A percentile compares a stretch with the other conserved stretches of the same genome.
Conservation (phyloP, 2,329 filamentous ascomycete genomes). For the Cladosporium sp. region DNA sequence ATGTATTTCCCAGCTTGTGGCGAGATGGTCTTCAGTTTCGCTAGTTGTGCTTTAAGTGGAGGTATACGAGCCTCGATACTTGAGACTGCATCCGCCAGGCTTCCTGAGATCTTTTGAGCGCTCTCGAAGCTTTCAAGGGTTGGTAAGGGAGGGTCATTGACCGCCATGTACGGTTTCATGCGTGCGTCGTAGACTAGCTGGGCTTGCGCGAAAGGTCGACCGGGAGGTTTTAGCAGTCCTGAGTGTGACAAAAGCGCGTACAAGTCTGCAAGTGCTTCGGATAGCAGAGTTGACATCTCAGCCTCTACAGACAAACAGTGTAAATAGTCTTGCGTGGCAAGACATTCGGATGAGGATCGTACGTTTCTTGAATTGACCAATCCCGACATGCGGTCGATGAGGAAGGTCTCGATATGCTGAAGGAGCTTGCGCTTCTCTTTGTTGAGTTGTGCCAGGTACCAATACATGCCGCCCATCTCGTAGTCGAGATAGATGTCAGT, state of each 20-base stretch:
- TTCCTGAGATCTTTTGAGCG: slow-evolving; percentile 13
- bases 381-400: slow-evolving; percentile 34
- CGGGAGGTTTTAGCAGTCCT: slow-evolving; percentile 46
- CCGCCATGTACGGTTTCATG: slow-evolving; percentile 74
- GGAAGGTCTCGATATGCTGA: slow-evolving; percentile 68
- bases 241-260: slow-evolving; percentile 64
- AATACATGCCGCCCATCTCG: slow-evolving; percentile 86
- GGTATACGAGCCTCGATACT: slow-evolving; percentile 25
- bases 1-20: slow-evolving; percentile 29
- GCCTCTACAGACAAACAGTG: slow-evolving; percentile 27
- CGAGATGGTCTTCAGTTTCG: slow-evolving; percentile 34
- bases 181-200: slow-evolving; percentile 73
- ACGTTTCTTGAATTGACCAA: slow-evolving; percentile 28
- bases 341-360: slow-evolving; percentile 19
- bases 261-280: slow-evolving; percentile 43
- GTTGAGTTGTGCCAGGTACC: slow-evolving; percentile 38
- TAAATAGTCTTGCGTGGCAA: slow-evolving; percentile 21
- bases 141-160: slow-evolving; percentile 66
- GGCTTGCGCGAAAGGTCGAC: slow-evolving; percentile 63
- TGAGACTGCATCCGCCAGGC: not conserved
- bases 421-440: slow-evolving; percentile 33
- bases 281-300: slow-evolving; percentile 26
- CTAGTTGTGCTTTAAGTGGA: slow-evolving; percentile 33
- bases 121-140: slow-evolving; percentile 57
- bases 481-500: slow-evolving; percentile 82